A percentile compares a stretch with the other conserved stretches of the same genome.
These are phyloP conservation scores for Acanthochlamys bracteata DNA, from an alignment of 106 monocot genomes.

Conservation along the genomic window DNA sequence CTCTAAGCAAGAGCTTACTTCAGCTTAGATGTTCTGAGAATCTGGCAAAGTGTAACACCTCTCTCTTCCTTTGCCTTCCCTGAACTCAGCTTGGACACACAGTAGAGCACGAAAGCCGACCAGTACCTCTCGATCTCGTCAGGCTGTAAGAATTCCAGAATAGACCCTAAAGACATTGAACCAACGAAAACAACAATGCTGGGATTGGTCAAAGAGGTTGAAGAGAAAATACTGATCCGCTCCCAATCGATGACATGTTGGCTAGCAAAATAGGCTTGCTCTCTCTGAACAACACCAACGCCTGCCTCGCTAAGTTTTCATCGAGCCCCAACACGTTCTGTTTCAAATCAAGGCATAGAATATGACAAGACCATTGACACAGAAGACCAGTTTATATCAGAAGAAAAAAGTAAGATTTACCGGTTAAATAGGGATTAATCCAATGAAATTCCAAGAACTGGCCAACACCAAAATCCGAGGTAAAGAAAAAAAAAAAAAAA, in stretches of 20 bases:
- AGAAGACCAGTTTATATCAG: too few relatives aligned
- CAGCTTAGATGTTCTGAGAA: constrained; percentile 59
- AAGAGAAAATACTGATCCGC: constrained; percentile 48
- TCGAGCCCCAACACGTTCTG: constrained; percentile 56
- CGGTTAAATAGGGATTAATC: too few relatives aligned
- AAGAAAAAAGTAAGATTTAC: too few relatives aligned
- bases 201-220: neutral
- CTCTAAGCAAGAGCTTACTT: constrained; percentile 29
- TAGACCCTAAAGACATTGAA: constrained; percentile 3
- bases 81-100: constrained; percentile 44
- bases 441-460: too few relatives aligned
- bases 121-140: constrained; percentile 81
- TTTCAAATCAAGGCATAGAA: neutral
- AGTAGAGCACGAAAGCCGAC: constrained; percentile 78
- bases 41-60: constrained; percentile 49
- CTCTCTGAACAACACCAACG: constrained; percentile 50
- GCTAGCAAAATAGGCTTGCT: constrained; percentile 45
- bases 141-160: constrained; percentile 29
- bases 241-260: constrained; percentile 57
- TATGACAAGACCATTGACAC: neutral
- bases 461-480: too few relatives aligned
- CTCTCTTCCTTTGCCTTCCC: constrained; percentile 23
- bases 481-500: too few relatives aligned
- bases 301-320: constrained; percentile 44
- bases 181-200: neutral